phyloP scores from a whole-genome alignment of 2,329 filamentous ascomycete species.

The Grosmannia clavigera region DNA sequence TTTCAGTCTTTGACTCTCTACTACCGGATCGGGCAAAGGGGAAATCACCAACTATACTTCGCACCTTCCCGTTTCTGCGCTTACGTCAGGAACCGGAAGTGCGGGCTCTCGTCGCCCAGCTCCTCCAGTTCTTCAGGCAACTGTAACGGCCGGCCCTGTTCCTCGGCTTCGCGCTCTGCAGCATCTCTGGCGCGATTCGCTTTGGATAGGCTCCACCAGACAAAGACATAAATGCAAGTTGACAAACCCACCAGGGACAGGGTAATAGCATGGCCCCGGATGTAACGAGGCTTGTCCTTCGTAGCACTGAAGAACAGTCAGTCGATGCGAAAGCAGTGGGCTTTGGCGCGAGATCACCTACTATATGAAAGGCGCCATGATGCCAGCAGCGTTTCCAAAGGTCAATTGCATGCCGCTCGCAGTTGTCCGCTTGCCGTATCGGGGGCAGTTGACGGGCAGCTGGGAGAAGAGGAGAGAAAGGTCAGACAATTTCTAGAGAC shows the following conservation, averaged over 20 bases:
- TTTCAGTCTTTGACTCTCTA: neutral
- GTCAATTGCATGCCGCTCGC: constrained; percentile 11
- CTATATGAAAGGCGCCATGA: constrained; percentile 57
- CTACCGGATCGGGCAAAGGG: too few species aligned
- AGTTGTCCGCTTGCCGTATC: constrained; percentile 57
- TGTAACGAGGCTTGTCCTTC: constrained; percentile 41
- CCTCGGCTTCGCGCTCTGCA: constrained; percentile 24
- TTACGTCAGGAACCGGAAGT: constrained; percentile 30
- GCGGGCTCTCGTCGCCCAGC: constrained; percentile 39
- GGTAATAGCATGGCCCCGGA: constrained; percentile 49
- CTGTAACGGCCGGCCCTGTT: constrained; percentile 24
- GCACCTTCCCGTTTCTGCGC: neutral
- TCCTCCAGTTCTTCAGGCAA: constrained; percentile 33
- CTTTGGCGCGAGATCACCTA: constrained; percentile 12
- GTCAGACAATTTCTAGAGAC: neutral
- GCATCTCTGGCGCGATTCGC: constrained; percentile 33
- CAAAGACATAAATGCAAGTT: constrained; percentile 35
- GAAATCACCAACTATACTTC: too few species aligned
- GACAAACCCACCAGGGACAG: constrained; percentile 44
- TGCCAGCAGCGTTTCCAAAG: constrained; percentile 9
- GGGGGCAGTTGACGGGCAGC: constrained; percentile 55
- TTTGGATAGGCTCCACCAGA: constrained; percentile 39
- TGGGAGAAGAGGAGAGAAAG: constrained; percentile 20
- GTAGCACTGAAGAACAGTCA: constrained; percentile 22
- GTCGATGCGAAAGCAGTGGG: neutral